phyloP scores from a whole-genome alignment of 352 stramenopile species.

The Pythium aquatile region DNA sequence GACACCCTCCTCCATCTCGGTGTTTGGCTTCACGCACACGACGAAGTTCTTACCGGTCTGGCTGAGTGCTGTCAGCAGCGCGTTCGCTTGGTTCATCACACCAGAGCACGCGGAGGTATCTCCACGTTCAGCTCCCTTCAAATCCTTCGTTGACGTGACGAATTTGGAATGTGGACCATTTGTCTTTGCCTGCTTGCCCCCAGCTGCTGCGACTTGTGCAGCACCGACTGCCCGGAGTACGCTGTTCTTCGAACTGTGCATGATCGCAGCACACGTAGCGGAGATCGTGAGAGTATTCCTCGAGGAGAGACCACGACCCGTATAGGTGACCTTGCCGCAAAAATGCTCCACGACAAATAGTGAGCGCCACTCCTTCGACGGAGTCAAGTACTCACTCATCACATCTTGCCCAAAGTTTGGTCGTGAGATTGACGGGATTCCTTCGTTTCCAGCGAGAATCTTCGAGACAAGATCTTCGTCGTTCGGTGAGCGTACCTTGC shows the following conservation, averaged over 20 bases:
- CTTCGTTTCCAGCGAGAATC: slow-evolving; percentile 71
- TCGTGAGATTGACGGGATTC: slow-evolving; percentile 41
- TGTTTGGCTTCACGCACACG: slow-evolving; percentile 78
- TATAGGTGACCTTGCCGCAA: slow-evolving; percentile 72
- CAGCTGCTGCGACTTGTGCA: slow-evolving; percentile 60
- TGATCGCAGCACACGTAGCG: slow-evolving; percentile 75
- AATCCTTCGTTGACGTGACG: slow-evolving; percentile 40
- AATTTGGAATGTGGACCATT: slow-evolving; percentile 23
- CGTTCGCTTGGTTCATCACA: slow-evolving; percentile 65
- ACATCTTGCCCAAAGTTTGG: slow-evolving; percentile 58
- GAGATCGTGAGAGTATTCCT: slow-evolving; percentile 80
- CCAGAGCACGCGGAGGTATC: slow-evolving; percentile 50
- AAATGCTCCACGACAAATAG: slow-evolving; percentile 79
- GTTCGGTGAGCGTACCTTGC: slow-evolving; percentile 56
- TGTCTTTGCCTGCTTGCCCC: slow-evolving; percentile 35
- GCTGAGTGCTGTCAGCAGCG: slow-evolving; percentile 63
- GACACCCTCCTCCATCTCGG: slow-evolving; percentile 51
- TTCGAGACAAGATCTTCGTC: slow-evolving; percentile 83
- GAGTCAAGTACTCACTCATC: slow-evolving; percentile 62
- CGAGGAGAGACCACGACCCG: slow-evolving; percentile 57
- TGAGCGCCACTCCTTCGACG: slow-evolving; percentile 73
- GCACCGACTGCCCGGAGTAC: slow-evolving; percentile 68
- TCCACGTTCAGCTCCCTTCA: slow-evolving; percentile 22
- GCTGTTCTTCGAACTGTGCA: slow-evolving; percentile 82
- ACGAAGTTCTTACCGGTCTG: slow-evolving; percentile 82